A percentile compares a stretch with the other conserved stretches of the same genome.
Evolutionary conservation across 352 stramenopile species (phyloP).

Genomic region (Globisporangium paroecandrum): DNA sequence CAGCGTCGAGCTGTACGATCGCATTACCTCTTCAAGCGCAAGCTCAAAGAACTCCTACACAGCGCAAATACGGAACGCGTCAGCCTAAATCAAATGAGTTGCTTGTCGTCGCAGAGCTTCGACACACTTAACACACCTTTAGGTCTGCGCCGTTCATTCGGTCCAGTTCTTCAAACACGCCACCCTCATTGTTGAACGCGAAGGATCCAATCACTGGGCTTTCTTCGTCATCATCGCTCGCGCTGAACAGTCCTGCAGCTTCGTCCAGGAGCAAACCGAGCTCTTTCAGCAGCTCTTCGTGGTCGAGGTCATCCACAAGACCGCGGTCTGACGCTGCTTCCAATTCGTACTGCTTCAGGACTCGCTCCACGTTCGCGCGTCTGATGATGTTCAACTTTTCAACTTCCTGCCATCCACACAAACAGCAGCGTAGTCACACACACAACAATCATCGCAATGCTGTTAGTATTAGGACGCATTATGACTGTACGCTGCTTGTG

Average conservation of each 20-base stretch:
- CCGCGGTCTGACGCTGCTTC: conserved; percentile 25
- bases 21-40: conserved; percentile 57
- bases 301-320: conserved; percentile 15
- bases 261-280: conserved; percentile 58
- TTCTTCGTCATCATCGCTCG: conserved; percentile 27
- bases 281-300: conserved; percentile 39
- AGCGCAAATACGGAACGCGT: not conserved
- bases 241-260: conserved; percentile 33
- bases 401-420: conserved; percentile 21
- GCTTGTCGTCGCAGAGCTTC: not conserved
- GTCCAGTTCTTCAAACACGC: conserved; percentile 61
- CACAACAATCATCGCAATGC: not conserved
- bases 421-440: not conserved
- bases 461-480: not conserved
- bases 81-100: not conserved
- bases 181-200: conserved; percentile 53
- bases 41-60: conserved; percentile 65
- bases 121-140: conserved; percentile 33
- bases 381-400: conserved; percentile 29
- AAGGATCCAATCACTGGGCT: conserved; percentile 50
- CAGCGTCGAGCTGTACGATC: conserved; percentile 45
- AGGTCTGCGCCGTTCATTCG: conserved; percentile 68
- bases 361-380: conserved; percentile 49
- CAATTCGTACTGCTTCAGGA: conserved; percentile 67
- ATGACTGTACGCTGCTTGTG: not conserved